Base-by-base conservation (phyloP, 148 eudicot species). In the Cornus florida region DNA sequence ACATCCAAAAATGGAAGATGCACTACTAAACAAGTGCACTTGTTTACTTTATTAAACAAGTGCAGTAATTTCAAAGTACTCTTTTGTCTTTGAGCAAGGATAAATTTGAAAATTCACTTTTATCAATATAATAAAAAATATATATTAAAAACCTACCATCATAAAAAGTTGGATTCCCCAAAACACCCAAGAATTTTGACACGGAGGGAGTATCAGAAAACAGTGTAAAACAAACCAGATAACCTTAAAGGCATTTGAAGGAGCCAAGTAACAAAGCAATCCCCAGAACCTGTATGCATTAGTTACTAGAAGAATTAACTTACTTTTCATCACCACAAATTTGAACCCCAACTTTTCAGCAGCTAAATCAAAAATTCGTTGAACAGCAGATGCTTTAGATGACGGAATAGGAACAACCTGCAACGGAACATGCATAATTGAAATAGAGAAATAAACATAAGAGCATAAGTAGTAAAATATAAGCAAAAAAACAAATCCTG, bases 361-460 rank as follows among this genome's bases (percentile, higher is more conserved):
- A 86, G 98, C 98, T 83, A 95, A 87, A 81, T 85, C 90, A 83
- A 95, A 95, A 72, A 95, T 89, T 72, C 84, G 87, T 83, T 89
- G 89, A 77, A 87, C 85, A 66, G 84, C 77, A 76, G 97, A 84
- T 78, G 87, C 92, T 81, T 80, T 95, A 60, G 92, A 78, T 24
- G 85, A 84, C 38, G 96, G 98, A 84, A 95, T 77, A 67, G 98
- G 98, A 83, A 95, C 81, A 84, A 84, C 96, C 98, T 95, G 89
- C 84, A 80, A 73, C n/a, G 82, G 74, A 69, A 67, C 64, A 12
- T 71, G 14, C 59, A 62, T 48, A 32, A 50, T 39, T 38, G 17
- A n/a, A 46, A 9, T 6, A 43, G 48, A 43, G 48, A 2, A 43
- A 74, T 38, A 70, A 70, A 53, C n/a, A 77, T 13, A 59, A 68